Conservation (phyloP, 192 early-diverging fungal species). For the Phycomyces nitens region DNA sequence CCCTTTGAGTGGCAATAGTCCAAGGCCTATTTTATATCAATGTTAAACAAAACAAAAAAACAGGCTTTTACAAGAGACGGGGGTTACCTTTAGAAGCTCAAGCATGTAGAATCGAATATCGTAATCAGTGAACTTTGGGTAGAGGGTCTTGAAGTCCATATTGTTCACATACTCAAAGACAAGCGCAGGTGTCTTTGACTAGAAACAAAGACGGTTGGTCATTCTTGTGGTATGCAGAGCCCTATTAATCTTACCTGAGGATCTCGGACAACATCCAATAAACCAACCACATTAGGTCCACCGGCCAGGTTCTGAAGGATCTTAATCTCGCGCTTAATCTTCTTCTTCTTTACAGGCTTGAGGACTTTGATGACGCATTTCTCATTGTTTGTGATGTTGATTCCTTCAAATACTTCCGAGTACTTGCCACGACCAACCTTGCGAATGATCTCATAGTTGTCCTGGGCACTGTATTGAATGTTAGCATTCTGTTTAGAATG, state of each 20-base stretch:
- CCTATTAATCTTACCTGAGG: slow-evolving; percentile 77
- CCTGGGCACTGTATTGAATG: slow-evolving; percentile 63
- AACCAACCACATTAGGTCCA: slow-evolving; percentile 87
- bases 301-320: slow-evolving; percentile 97
- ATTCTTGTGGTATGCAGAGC: too few relatives aligned
- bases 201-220: slow-evolving; percentile 8
- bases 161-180: slow-evolving; percentile 98
- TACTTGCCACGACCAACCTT: slow-evolving; percentile 99
- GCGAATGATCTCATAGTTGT: slow-evolving; percentile 96
- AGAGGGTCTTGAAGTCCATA: slow-evolving; percentile 95
- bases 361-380: slow-evolving; percentile 99
- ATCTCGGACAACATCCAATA: slow-evolving; percentile 94
- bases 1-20: slow-evolving; percentile 98
- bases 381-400: slow-evolving; percentile 80
- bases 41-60: too few relatives aligned
- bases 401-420: slow-evolving; percentile 99
- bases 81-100: slow-evolving; percentile 83
- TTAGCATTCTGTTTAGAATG: background rate
- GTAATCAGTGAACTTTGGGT: slow-evolving; percentile 90
- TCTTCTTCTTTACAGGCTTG: slow-evolving; percentile 99
- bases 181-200: slow-evolving; percentile 94
- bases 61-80: background rate
- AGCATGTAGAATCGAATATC: slow-evolving; percentile 97
- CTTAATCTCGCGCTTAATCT: slow-evolving; percentile 99
- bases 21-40: slow-evolving; percentile 67